Base-by-base conservation (phyloP, 768 basidiomycete species). In the Mycena vitilis region DNA sequence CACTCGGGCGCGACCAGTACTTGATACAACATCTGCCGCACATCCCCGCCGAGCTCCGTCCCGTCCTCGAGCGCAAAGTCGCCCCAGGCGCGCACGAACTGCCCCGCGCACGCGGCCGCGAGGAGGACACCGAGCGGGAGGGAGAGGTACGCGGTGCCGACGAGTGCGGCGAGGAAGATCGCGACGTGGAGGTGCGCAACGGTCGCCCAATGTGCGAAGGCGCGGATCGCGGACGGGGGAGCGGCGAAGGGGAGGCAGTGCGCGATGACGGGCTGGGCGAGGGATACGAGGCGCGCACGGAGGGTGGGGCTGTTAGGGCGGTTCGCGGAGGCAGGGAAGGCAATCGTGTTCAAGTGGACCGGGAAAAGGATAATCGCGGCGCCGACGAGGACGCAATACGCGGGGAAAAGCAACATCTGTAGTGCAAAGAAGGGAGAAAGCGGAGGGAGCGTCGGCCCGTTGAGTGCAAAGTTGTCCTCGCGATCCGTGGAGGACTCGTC, bases 181-280 rank as follows among this genome's bases (percentile, higher is more conserved):
- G 51, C 63, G 49, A 69, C 56, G 60, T 71, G 71, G 15, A 68
- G 38, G 55, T 60, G 71, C 34, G 71, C 71, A 15, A 71, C 63
- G 42, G 71, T 38, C 20, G 67, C 67, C 71, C 71, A 71, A 48
- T 71, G 67, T 6, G 63, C 71, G 47, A 71, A 66, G 16, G 16
- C 11, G 42, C 64, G 71, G 44, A 68, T 66, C 12, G 60, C 15
- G 0, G 63, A 30, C 6, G 63, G 51, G 1, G 71, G 71, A 1
- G 66, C 51, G 38, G 47, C 1, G 49, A 71, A 52, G 8, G 70
- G 70, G 49, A 71, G 66, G 42, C 60, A 49, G 18, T 15, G 34
- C 23, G 55, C 37, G 36, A 68, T 15, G 42, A 53, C 20, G 60
- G 40, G 36, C 5, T 48, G 59, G 2, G 48, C 5, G 45, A 61